Conservation (phyloP, 495 filamentous ascomycete species). For the Talaromyces proteolyticus region DNA sequence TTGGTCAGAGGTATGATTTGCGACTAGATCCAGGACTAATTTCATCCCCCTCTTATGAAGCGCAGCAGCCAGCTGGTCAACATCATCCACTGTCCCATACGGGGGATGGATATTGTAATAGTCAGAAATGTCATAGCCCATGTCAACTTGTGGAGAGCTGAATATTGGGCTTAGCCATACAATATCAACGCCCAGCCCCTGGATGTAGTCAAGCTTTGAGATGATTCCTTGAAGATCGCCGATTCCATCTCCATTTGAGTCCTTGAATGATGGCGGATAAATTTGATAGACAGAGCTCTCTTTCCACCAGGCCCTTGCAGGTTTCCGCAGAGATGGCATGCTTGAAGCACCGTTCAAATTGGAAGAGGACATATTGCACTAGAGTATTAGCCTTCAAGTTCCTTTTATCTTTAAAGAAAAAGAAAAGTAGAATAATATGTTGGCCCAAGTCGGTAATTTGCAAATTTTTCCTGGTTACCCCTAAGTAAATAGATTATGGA, state of each 20-base stretch:
- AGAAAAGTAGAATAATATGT: no score
- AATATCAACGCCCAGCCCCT: conserved; percentile 55
- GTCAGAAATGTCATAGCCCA: conserved; percentile 62
- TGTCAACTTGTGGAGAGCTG: conserved; percentile 57
- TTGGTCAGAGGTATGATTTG: conserved; percentile 71
- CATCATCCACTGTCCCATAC: conserved; percentile 58
- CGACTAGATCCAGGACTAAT: conserved; percentile 66
- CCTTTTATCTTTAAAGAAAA: no score
- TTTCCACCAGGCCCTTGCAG: conserved; percentile 49
- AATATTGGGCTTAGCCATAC: conserved; percentile 67
- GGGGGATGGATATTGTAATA: conserved; percentile 56
- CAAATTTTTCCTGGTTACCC: no score
- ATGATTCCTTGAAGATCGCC: conserved; percentile 65
- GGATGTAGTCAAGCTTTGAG: conserved; percentile 61
- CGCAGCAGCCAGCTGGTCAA: conserved; percentile 55
- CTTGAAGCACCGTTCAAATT: no score
- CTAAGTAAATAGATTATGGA: no score
- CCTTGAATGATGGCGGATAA: conserved; percentile 61
- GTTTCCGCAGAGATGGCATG: no score
- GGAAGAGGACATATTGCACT: no score
- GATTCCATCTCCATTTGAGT: conserved; percentile 61
- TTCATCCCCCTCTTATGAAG: conserved; percentile 57
- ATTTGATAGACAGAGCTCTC: conserved; percentile 61
- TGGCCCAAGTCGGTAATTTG: no score
- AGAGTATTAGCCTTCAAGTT: no score